A percentile compares a stretch with the other conserved stretches of the same genome.
phyloP scores from a whole-genome alignment of 345 rosid species.

The Camelina neglecta region DNA sequence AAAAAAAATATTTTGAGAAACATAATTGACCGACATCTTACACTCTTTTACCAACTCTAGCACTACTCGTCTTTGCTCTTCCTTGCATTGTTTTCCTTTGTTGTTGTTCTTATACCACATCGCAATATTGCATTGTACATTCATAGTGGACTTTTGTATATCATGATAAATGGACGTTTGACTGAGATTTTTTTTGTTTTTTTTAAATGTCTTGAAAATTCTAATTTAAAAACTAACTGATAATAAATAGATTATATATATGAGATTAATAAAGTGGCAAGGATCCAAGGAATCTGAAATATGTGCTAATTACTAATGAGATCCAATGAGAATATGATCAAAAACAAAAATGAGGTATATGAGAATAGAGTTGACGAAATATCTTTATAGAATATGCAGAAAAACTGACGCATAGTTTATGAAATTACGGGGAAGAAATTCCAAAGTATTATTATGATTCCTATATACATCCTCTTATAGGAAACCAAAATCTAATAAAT shows the following conservation, averaged over 20 bases:
- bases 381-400: neutral
- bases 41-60: neutral
- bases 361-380: neutral
- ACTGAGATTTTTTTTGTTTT: too few relatives aligned
- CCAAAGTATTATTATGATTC: slow-evolving; percentile 9
- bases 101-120: neutral
- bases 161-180: neutral
- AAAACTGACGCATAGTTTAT: neutral
- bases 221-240: too few relatives aligned
- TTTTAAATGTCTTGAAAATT: too few relatives aligned
- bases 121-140: neutral
- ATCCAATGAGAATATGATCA: too few relatives aligned
- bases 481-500: slow-evolving; percentile 4
- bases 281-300: too few relatives aligned
- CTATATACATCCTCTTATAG: slow-evolving; percentile 10
- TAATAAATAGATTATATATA: too few relatives aligned
- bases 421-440: neutral
- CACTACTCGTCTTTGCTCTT: neutral
- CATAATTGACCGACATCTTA: neutral
- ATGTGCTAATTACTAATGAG: too few relatives aligned
- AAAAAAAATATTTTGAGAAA: neutral
- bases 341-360: neutral
- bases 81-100: neutral
- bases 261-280: too few relatives aligned
- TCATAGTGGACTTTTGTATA: neutral